Evolutionary conservation across 1,139 yeast genomes (phyloP), one percentile per base, ranked within the genome.

Genomic region (Barnettozyma hawaiiensis): DNA sequence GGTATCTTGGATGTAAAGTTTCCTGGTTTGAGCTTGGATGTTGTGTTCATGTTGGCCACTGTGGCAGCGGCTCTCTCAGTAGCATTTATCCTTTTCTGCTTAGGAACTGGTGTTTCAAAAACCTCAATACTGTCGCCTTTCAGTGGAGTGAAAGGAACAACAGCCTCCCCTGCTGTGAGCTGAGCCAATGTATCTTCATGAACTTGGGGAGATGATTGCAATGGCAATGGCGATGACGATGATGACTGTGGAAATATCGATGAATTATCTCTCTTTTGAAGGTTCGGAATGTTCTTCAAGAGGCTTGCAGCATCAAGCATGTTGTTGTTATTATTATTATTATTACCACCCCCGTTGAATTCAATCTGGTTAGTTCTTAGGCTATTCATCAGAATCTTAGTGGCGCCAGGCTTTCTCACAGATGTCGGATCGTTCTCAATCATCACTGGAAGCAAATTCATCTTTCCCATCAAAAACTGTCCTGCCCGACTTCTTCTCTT

Each of bases 391-490:
- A 42, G 23, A 2, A 42, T 29, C 28, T 35, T 42, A 11, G 11
- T 31, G 11, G 22, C 48, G 7, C 48, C 49, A 2, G 48, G 46
- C 37, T 62, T 62, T 36, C 54, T 61, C 3, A 57, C 61, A 0
- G 67, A 62, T 7, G 61, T 55, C 16, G 71, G 69, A 27, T 65
- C 61, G 33, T 59, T 60, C 21, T 64, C 66, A 35, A 67, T 55
- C 42, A 66, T 55, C 1, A 69, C 60, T 0, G 75, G 73, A 42
- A 59, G 59, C 26, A 70, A 52, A 42, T 67, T 65, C 62, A 65
- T 58, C 41, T 62, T 65, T 22, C 62, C 60, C 46, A 63, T 49
- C 14, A 64, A 49, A 19, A 65, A 48, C 15, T 70, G 67, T 7
- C 69, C 70, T 27, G 64, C 56, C 31, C 52, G 44, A 33, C 56